Evolutionary conservation across 179 eudicot species (phyloP).

Genomic region (Patellifolia procumbens): DNA sequence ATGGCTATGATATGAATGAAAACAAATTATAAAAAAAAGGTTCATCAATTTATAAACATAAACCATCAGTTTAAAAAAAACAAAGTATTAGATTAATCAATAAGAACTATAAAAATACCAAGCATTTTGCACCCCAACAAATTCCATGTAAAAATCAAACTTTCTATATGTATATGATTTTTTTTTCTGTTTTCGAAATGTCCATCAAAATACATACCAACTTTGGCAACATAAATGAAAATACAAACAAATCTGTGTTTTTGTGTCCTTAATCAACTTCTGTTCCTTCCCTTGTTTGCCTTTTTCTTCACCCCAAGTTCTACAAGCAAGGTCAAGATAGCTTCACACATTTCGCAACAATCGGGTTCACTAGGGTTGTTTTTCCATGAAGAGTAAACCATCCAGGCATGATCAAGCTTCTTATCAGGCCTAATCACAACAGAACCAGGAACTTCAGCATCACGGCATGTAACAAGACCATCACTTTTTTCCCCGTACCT

Average conservation of each 20-base stretch:
- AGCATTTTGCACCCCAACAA: no score
- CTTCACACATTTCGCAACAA: conserved; percentile 86
- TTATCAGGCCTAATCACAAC: conserved; percentile 71
- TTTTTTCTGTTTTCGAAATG: no score
- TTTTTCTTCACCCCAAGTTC: conserved; percentile 50
- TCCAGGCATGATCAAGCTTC: conserved; percentile 91
- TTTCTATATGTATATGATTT: no score
- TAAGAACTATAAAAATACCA: no score
- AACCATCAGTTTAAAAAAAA: no score
- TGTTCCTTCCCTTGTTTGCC: neutral
- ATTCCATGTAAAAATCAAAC: no score
- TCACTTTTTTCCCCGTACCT: conserved; percentile 94
- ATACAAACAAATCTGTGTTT: neutral
- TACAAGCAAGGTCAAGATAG: conserved; percentile 75
- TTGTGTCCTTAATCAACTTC: neutral
- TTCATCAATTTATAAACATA: no score
- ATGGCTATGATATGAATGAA: no score
- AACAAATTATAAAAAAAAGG: no score
- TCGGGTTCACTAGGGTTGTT: conserved; percentile 57
- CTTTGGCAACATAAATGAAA: neutral
- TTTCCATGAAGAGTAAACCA: conserved; percentile 89
- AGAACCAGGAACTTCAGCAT: conserved; percentile 97
- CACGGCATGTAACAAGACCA: conserved; percentile 85
- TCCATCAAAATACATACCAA: no score
- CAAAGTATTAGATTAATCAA: no score